Percentiles rank a stretch among this genome's conserved stretches.
These are phyloP conservation scores for Aureobasidium leucospermi DNA, from an alignment of 2,329 filamentous ascomycete species.

Conservation along the genomic window DNA sequence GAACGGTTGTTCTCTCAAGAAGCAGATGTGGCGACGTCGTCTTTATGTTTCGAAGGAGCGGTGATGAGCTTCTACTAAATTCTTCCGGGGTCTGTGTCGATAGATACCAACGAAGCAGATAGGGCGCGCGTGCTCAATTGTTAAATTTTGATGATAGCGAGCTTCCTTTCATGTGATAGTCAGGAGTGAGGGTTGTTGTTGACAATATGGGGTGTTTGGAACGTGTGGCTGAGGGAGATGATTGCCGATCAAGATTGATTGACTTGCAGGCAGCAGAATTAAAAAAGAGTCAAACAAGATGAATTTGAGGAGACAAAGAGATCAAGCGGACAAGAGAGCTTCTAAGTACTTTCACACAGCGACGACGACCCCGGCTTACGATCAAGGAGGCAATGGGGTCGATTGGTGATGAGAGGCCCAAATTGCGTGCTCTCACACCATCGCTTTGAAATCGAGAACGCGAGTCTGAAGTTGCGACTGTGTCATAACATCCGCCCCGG, in stretches of 20 bases:
- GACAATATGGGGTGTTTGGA: not conserved
- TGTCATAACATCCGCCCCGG: not conserved
- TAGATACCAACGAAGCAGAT: slow-evolving; percentile 1
- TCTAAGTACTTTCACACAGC: not conserved
- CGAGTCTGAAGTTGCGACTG: not conserved
- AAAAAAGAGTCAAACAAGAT: not conserved
- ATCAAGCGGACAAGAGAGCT: not conserved
- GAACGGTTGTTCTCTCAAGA: not conserved
- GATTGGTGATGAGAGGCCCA: not conserved
- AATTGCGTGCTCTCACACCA: slow-evolving; percentile 13
- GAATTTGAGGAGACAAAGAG: not conserved
- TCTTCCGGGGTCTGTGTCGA: not conserved
- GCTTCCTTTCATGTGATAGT: slow-evolving; percentile 8
- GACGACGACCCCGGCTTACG: not conserved
- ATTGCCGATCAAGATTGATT: not conserved
- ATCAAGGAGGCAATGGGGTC: not conserved
- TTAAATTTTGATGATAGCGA: not conserved
- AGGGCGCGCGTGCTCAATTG: slow-evolving; percentile 2
- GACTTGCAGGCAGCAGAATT: slow-evolving; percentile 8
- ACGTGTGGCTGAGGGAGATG: not conserved
- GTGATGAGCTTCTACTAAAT: not conserved
- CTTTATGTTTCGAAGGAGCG: not conserved
- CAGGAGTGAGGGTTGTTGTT: not conserved
- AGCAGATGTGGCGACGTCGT: not conserved
- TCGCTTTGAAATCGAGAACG: slow-evolving; percentile 10